A percentile compares a stretch with the other conserved stretches of the same genome.
Evolutionary conservation across 768 basidiomycete species (phyloP).

Genomic region (Pilatotrama ljubarskyi): DNA sequence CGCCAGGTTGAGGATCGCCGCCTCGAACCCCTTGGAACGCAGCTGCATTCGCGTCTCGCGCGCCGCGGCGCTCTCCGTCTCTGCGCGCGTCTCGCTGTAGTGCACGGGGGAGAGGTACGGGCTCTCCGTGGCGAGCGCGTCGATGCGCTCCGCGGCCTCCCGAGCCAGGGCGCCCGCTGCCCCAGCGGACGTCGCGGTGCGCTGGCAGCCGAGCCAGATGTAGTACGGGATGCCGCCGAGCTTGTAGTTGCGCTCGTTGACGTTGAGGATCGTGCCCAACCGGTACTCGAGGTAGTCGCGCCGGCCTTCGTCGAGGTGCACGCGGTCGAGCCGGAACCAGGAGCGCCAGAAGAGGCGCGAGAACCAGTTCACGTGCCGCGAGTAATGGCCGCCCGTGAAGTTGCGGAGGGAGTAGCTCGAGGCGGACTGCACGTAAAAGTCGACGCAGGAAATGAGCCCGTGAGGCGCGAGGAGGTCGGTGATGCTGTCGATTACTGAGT

Average conservation of each 20-base stretch:
- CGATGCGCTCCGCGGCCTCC: conserved; percentile 53
- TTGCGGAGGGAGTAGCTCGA: conserved; percentile 22
- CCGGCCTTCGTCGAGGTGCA: conserved; percentile 55
- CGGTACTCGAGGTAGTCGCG: conserved; percentile 77
- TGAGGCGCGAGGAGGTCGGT: conserved; percentile 63
- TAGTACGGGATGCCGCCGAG: conserved; percentile 60
- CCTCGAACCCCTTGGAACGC: conserved; percentile 22
- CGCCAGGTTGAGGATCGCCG: conserved; percentile 47
- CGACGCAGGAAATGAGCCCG: conserved; percentile 19
- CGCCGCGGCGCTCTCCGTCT: conserved; percentile 39
- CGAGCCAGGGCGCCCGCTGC: conserved; percentile 61
- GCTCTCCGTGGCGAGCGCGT: conserved; percentile 25
- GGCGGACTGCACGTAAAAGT: conserved; percentile 21
- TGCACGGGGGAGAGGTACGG: conserved; percentile 37
- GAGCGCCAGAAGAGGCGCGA: conserved; percentile 26
- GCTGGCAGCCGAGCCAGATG: conserved; percentile 73
- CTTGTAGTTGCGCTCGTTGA: conserved; percentile 73
- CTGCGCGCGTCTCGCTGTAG: conserved; percentile 38
- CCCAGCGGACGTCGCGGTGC: conserved; percentile 56
- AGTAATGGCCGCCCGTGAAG: conserved; percentile 21
- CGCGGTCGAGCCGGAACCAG: conserved; percentile 31
- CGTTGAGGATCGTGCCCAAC: conserved; percentile 72
- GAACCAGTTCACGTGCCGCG: conserved; percentile 20
- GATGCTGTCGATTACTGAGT: conserved; percentile 65
- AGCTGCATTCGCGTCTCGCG: conserved; percentile 36